Conservation (phyloP, 2,329 filamentous ascomycete genomes). For the Aspergillus quadricinctus region DNA sequence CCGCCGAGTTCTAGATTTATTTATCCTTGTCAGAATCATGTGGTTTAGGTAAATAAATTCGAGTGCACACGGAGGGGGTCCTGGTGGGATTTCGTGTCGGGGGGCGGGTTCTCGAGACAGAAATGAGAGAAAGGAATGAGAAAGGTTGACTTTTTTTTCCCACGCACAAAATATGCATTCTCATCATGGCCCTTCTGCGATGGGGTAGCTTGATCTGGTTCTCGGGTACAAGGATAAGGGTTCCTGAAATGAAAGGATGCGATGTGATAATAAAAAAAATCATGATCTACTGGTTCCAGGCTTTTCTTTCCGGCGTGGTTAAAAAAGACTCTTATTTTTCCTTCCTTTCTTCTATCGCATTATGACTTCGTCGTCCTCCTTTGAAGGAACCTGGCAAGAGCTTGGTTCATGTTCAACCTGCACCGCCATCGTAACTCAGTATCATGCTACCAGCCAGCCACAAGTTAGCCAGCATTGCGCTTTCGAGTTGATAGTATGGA, state of each 20-base stretch:
- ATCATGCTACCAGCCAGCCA: too few species aligned
- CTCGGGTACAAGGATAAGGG: slow-evolving; percentile 3
- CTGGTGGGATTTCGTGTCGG: not conserved
- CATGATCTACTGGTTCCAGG: slow-evolving; percentile 19
- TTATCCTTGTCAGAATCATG: slow-evolving; percentile 17
- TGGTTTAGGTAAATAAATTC: not conserved
- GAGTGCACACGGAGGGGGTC: not conserved
- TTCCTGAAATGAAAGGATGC: slow-evolving; percentile 10
- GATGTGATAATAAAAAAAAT: slow-evolving; percentile 23
- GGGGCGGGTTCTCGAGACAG: slow-evolving; percentile 7
- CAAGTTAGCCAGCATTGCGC: not conserved
- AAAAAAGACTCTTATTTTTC: slow-evolving; percentile 11
- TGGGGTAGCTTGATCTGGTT: slow-evolving; percentile 8
- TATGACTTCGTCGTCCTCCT: too few species aligned
- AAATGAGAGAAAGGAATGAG: slow-evolving; percentile 11
- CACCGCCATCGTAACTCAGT: not conserved
- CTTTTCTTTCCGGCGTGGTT: slow-evolving; percentile 18
- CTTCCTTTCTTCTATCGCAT: not conserved
- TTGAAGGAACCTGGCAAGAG: not conserved
- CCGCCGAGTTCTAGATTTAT: slow-evolving; percentile 70
- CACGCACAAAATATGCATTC: slow-evolving; percentile 1
- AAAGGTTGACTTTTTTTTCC: slow-evolving; percentile 5
- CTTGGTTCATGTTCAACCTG: not conserved
- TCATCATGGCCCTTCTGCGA: not conserved
- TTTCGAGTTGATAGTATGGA: not conserved